Evolutionary conservation across 1,139 yeast genomes (phyloP).

Genomic region (Kodamaea anthophila): DNA sequence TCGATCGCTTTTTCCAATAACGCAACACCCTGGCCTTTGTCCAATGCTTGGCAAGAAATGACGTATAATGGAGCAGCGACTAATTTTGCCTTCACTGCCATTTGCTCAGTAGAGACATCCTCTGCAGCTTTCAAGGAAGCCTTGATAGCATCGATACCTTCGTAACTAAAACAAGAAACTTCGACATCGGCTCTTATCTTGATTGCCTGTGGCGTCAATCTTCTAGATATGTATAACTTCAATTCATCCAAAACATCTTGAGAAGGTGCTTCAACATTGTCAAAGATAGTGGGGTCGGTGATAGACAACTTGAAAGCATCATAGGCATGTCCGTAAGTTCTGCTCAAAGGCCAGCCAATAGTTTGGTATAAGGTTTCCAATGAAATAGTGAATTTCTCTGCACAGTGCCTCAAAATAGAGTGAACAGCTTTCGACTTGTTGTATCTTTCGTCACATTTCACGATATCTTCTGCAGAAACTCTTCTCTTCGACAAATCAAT

Average conservation of each 20-base stretch:
- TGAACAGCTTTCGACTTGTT: slow-evolving; percentile 97
- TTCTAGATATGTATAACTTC: slow-evolving; percentile 78
- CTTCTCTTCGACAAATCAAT: slow-evolving; percentile 96
- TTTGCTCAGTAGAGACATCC: slow-evolving; percentile 71
- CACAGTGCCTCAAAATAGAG: slow-evolving; percentile 95
- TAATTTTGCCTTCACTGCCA: slow-evolving; percentile 84
- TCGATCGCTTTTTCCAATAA: slow-evolving; percentile 74
- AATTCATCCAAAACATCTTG: slow-evolving; percentile 72
- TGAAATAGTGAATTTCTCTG: slow-evolving; percentile 88
- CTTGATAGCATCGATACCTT: slow-evolving; percentile 96
- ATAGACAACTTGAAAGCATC: slow-evolving; percentile 96
- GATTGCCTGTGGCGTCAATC: slow-evolving; percentile 96
- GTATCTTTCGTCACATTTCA: slow-evolving; percentile 95
- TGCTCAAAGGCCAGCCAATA: slow-evolving; percentile 96
- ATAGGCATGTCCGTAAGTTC: slow-evolving; percentile 93
- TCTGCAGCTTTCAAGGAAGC: slow-evolving; percentile 85
- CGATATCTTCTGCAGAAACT: slow-evolving; percentile 96
- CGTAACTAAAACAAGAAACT: slow-evolving; percentile 94
- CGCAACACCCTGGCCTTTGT: slow-evolving; percentile 82
- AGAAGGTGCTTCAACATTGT: slow-evolving; percentile 69
- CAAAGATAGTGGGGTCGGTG: slow-evolving; percentile 86
- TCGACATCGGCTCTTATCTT: slow-evolving; percentile 97
- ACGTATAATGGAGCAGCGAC: slow-evolving; percentile 98
- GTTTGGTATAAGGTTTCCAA: slow-evolving; percentile 80
- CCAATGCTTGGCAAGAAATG: slow-evolving; percentile 86